These are phyloP conservation scores for Coniochaeta sp. DNA, from an alignment of 2,329 filamentous ascomycete species.

Conservation along the genomic window DNA sequence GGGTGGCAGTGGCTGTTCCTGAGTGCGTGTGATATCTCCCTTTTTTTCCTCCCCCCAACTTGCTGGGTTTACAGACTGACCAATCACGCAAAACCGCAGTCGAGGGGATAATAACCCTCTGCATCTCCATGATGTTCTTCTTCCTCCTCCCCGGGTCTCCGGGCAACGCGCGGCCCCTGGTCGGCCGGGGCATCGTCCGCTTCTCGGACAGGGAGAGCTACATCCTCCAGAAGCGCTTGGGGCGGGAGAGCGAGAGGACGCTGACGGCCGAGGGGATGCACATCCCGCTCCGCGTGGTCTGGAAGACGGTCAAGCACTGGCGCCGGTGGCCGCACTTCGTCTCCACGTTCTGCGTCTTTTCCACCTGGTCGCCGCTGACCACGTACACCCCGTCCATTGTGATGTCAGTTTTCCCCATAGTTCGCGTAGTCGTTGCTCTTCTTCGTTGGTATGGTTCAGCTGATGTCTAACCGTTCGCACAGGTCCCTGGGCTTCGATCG, in stretches of 20 bases:
- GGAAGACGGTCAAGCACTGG: conserved; percentile 35
- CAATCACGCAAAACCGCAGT: conserved; percentile 20
- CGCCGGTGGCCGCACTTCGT: conserved; percentile 41
- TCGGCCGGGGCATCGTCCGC: conserved; percentile 27
- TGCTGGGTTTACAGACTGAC: not conserved
- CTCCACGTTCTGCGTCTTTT: conserved; percentile 41
- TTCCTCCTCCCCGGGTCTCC: conserved; percentile 35
- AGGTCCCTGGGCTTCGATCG: conserved; percentile 29
- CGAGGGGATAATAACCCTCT: conserved; percentile 35
- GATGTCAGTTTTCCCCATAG: conserved; percentile 17
- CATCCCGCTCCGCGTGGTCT: conserved; percentile 30
- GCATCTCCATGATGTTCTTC: conserved; percentile 28
- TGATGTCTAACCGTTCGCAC: conserved; percentile 11
- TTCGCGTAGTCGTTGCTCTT: not conserved
- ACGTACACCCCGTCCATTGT: conserved; percentile 43
- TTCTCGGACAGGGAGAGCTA: conserved; percentile 25
- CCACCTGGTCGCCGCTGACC: conserved; percentile 43
- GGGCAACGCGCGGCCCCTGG: conserved; percentile 28
- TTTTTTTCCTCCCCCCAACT: not conserved
- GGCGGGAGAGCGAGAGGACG: conserved; percentile 20
- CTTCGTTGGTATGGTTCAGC: no score
- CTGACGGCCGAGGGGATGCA: conserved; percentile 23
- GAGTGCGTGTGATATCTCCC: conserved; percentile 19
- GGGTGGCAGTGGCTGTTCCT: conserved; percentile 46
- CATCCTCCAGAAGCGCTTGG: conserved; percentile 25